Evolutionary conservation across 2,329 filamentous ascomycete species (phyloP).

Genomic region (Botryotinia convoluta): DNA sequence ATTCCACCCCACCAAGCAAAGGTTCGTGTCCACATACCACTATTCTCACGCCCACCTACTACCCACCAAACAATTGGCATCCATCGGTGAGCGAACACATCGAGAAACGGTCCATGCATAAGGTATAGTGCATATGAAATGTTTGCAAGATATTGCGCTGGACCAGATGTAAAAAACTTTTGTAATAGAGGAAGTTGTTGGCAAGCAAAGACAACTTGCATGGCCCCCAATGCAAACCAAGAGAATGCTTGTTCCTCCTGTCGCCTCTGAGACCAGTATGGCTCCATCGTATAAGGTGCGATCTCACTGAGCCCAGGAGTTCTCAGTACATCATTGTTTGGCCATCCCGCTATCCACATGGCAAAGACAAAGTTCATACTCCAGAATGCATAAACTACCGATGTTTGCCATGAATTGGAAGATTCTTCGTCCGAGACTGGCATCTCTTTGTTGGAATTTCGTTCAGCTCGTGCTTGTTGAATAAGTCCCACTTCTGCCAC

Average conservation of each 20-base stretch:
- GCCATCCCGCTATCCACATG: conserved; percentile 36
- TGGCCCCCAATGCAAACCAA: conserved; percentile 36
- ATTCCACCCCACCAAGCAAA: conserved; percentile 40
- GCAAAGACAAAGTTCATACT: conserved; percentile 30
- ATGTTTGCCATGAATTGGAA: conserved; percentile 12
- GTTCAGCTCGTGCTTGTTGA: conserved; percentile 28
- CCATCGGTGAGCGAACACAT: conserved; percentile 31
- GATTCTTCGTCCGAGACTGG: neutral
- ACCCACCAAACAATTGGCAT: conserved; percentile 29
- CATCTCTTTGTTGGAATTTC: conserved; percentile 22
- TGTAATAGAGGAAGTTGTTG: conserved; percentile 42
- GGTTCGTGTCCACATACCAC: conserved; percentile 30
- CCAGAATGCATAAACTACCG: conserved; percentile 30
- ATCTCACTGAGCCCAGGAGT: conserved; percentile 30
- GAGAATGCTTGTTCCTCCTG: conserved; percentile 22
- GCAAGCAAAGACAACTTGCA: conserved; percentile 35
- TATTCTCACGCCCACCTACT: conserved; percentile 23
- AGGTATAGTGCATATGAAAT: conserved; percentile 59
- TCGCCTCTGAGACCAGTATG: conserved; percentile 30
- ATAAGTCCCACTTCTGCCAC: conserved; percentile 46
- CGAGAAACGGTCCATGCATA: conserved; percentile 52
- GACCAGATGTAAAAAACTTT: conserved; percentile 46
- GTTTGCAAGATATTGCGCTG: conserved; percentile 54
- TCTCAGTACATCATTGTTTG: conserved; percentile 31
- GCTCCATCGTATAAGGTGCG: conserved; percentile 30